These are phyloP conservation scores for Chaetomium strumarium DNA, from an alignment of 2,329 filamentous ascomycete genomes.

Conservation along the genomic window DNA sequence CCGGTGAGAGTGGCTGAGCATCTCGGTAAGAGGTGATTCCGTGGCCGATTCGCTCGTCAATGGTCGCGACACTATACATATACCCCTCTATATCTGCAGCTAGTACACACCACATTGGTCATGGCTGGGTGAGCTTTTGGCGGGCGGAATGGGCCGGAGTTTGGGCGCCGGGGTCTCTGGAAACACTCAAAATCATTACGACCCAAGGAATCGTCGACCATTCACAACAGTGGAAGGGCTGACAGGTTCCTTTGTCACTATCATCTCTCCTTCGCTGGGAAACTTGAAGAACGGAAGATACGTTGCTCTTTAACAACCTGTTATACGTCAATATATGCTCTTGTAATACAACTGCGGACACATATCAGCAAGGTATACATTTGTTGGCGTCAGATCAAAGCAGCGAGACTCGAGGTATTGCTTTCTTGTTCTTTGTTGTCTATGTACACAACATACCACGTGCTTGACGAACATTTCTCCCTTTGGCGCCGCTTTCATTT, in stretches of 20 bases:
- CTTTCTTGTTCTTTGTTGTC: too few relatives aligned
- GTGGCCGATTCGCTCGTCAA: not conserved
- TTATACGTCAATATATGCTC: slow-evolving; percentile 8
- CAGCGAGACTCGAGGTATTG: too few relatives aligned
- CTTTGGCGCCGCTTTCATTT: too few relatives aligned
- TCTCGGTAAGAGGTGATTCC: not conserved
- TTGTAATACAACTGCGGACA: slow-evolving; percentile 6
- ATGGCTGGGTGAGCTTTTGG: not conserved
- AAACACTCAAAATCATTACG: too few relatives aligned
- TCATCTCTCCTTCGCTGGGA: not conserved
- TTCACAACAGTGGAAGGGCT: too few relatives aligned
- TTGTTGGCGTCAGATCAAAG: too few relatives aligned
- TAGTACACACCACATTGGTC: not conserved
- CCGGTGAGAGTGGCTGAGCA: slow-evolving; percentile 49
- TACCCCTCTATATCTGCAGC: not conserved
- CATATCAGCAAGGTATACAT: not conserved
- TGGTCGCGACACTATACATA: not conserved
- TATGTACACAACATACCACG: too few relatives aligned
- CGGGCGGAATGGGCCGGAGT: not conserved
- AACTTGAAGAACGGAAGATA: not conserved
- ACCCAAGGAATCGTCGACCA: too few relatives aligned
- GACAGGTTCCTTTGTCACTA: not conserved
- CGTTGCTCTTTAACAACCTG: not conserved
- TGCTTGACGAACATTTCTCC: too few relatives aligned
- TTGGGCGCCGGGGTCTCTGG: not conserved